Evolutionary conservation across 257 asterid genomes (phyloP).

Genomic region (Salvia miltiorrhiza): DNA sequence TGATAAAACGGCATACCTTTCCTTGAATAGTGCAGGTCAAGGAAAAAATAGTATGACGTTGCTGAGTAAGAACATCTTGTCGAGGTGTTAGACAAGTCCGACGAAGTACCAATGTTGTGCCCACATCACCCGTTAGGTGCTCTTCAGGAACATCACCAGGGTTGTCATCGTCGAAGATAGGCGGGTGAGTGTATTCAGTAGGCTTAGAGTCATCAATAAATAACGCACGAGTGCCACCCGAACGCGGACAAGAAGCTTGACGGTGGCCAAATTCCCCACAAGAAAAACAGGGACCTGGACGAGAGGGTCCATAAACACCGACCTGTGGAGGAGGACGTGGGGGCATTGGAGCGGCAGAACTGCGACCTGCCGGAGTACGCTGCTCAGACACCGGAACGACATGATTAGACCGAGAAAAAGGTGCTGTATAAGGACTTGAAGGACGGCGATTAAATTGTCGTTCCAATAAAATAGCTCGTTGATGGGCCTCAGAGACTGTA

Average conservation of each 20-base stretch:
- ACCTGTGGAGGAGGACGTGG: background rate
- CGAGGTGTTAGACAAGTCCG: background rate
- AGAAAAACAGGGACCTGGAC: background rate
- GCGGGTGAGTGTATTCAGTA: background rate
- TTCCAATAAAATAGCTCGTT: background rate
- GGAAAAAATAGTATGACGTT: background rate
- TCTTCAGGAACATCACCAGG: too few relatives aligned
- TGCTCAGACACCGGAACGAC: background rate
- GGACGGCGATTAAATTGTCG: background rate
- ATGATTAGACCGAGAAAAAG: background rate
- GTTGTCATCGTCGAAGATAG: too few relatives aligned
- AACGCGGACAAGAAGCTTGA: background rate
- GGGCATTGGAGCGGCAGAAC: background rate
- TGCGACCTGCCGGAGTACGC: background rate
- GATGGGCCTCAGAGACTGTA: background rate
- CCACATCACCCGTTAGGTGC: too few relatives aligned
- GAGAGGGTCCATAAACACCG: background rate
- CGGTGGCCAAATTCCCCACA: background rate
- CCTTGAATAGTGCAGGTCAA: background rate
- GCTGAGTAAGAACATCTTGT: background rate
- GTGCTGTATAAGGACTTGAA: background rate
- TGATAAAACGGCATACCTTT: background rate
- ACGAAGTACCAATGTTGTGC: background rate
- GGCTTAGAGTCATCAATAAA: background rate
- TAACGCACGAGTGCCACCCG: background rate